Percentiles rank a stretch among this genome's conserved stretches.
Evolutionary conservation across 1,139 yeast genomes (phyloP).

Genomic region (Candida sp.): DNA sequence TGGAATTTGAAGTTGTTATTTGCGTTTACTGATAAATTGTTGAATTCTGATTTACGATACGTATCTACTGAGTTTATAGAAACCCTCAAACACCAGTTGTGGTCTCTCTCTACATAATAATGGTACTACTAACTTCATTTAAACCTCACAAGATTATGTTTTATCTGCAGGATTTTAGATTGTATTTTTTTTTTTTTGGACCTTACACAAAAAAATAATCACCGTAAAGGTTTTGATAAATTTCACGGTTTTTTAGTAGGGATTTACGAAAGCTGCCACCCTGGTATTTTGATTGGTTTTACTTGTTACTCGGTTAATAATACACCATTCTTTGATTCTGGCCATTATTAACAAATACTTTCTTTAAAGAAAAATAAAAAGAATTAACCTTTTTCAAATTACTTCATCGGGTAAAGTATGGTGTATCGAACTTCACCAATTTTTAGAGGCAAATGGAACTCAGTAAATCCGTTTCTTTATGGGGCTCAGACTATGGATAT

Average conservation of each 20-base stretch:
- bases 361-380: not conserved
- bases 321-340: not conserved
- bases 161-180: not conserved
- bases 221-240: not conserved
- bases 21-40: constrained; percentile 51
- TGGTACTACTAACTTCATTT: not conserved
- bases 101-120: constrained; percentile 16
- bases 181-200: not conserved
- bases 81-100: constrained; percentile 41
- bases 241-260: not conserved
- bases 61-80: constrained; percentile 51
- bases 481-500: constrained; percentile 34
- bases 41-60: constrained; percentile 32
- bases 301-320: not conserved
- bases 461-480: constrained; percentile 14
- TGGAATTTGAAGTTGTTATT: constrained; percentile 67
- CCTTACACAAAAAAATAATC: not conserved
- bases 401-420: not conserved
- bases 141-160: not conserved
- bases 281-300: not conserved
- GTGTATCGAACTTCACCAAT: not conserved
- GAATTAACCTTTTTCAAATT: not conserved
- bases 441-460: constrained; percentile 2
- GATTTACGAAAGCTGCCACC: not conserved
- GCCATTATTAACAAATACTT: not conserved